Percentiles rank a stretch among this genome's conserved stretches.
Conservation (phyloP, 2,329 filamentous ascomycete genomes). For the Bipolaris cookei region DNA sequence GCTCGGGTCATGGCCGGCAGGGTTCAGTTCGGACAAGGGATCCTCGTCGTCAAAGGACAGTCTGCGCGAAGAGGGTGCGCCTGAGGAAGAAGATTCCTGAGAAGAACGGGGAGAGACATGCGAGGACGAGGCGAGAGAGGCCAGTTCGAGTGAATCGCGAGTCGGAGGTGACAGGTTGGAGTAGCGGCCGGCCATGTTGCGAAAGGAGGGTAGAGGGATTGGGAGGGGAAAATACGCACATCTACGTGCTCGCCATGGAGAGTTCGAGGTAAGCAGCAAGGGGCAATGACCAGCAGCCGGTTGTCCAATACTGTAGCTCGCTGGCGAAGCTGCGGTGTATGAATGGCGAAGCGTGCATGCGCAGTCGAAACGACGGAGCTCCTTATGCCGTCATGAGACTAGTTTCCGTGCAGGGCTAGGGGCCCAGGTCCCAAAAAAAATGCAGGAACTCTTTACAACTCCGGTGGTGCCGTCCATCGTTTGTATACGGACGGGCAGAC, state of each 20-base stretch:
- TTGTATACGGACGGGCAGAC: not conserved
- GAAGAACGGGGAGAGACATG: conserved; percentile 69
- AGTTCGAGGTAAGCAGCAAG: conserved; percentile 5
- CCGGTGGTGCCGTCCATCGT: conserved; percentile 5
- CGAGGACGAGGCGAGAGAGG: conserved; percentile 88
- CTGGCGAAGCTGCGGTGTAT: conserved; percentile 18
- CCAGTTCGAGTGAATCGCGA: conserved; percentile 95
- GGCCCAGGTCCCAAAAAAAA: conserved; percentile 21
- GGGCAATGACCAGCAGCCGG: conserved; percentile 24
- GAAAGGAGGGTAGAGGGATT: conserved; percentile 9
- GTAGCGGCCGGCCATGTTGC: conserved; percentile 49
- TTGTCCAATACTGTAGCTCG: conserved; percentile 5
- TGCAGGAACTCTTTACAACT: conserved; percentile 18
- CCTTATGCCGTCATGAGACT: conserved; percentile 30
- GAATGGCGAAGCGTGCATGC: conserved; percentile 26
- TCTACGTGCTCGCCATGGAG: conserved; percentile 36
- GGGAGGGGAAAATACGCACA: conserved; percentile 20
- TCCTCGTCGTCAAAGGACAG: conserved; percentile 89
- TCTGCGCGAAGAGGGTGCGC: conserved; percentile 88
- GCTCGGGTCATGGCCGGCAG: conserved; percentile 55
- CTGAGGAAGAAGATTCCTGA: conserved; percentile 76
- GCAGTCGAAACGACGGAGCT: conserved; percentile 22
- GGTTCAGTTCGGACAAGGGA: conserved; percentile 66
- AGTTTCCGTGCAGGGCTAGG: conserved; percentile 25
- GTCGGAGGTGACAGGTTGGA: conserved; percentile 52